phyloP scores from a whole-genome alignment of 1,284 basidiomycete genomes.

The Blastosporella zonata region DNA sequence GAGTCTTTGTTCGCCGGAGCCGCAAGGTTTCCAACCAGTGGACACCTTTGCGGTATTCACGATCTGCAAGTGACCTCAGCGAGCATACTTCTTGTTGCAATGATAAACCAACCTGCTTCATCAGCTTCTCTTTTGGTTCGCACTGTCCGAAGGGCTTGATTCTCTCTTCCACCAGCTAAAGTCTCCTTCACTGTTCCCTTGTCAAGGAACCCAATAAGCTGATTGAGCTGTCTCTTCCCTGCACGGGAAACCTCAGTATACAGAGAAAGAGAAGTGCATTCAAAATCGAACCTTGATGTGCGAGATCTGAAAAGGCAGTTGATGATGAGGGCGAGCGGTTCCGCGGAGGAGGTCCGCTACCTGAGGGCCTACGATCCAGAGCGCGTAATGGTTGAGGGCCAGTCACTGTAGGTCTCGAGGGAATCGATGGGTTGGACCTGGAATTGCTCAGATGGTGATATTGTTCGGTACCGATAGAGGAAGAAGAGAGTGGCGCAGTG shows the following conservation, averaged over 20 bases:
- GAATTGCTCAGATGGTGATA: constrained; percentile 28
- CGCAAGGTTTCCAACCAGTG: constrained; percentile 94
- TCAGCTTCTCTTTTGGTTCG: constrained; percentile 88
- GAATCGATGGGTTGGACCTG: constrained; percentile 33
- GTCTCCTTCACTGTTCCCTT: constrained; percentile 62
- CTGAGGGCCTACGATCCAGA: constrained; percentile 70
- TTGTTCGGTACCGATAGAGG: constrained; percentile 24
- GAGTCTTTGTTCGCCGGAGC: constrained; percentile 76
- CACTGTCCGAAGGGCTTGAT: constrained; percentile 66
- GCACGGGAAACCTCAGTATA: constrained; percentile 15
- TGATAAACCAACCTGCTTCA: constrained; percentile 68
- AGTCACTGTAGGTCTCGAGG: constrained; percentile 46
- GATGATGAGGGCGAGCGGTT: constrained; percentile 71
- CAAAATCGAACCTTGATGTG: constrained; percentile 59
- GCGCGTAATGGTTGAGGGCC: constrained; percentile 70
- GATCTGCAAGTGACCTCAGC: constrained; percentile 49
- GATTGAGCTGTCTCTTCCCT: constrained; percentile 78
- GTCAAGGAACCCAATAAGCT: constrained; percentile 74
- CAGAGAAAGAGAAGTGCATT: constrained; percentile 1
- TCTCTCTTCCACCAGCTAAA: constrained; percentile 56
- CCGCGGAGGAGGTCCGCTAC: constrained; percentile 47
- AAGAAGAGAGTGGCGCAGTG: constrained; percentile 29
- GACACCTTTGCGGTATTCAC: constrained; percentile 88
- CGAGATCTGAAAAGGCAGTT: constrained; percentile 70
- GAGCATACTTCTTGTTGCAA: neutral